Conservation (phyloP, 768 basidiomycete species). For the Rhodotorula sphaerocarpa region DNA sequence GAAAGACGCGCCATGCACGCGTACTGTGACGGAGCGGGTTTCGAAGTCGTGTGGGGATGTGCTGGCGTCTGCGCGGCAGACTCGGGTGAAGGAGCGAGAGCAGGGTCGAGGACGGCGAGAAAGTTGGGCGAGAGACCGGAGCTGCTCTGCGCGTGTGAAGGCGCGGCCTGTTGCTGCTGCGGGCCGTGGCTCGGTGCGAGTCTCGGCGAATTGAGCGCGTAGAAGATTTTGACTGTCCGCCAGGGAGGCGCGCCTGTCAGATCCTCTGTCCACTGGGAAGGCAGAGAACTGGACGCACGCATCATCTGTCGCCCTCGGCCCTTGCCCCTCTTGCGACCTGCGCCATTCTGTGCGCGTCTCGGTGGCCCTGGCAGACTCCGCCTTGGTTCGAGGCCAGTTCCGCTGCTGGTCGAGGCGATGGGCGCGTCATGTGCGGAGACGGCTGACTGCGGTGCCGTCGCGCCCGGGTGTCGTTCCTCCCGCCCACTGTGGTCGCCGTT, state of each 20-base stretch:
- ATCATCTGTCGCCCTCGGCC: conserved; percentile 29
- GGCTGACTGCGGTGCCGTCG: too few species aligned
- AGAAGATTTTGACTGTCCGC: conserved; percentile 38
- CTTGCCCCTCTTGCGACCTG: conserved; percentile 13
- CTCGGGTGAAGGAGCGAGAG: conserved; percentile 10
- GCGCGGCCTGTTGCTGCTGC: background rate
- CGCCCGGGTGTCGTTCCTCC: too few species aligned
- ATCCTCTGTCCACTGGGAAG: too few species aligned
- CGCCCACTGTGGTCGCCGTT: too few species aligned
- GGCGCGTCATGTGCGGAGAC: too few species aligned
- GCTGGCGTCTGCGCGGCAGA: background rate
- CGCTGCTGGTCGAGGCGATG: too few species aligned
- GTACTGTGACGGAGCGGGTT: background rate
- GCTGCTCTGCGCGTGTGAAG: background rate
- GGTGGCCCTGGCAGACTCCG: too few species aligned
- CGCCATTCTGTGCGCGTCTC: too few species aligned
- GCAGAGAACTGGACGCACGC: too few species aligned
- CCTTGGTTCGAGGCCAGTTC: too few species aligned
- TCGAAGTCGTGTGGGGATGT: background rate
- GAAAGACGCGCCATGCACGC: conserved; percentile 28
- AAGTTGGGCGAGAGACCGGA: conserved; percentile 13
- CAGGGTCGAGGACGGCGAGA: conserved; percentile 30
- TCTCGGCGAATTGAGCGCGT: conserved; percentile 26
- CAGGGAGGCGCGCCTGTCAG: too few species aligned
- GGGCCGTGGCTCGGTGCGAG: background rate